These are phyloP conservation scores for Westerdykella ornata DNA, from an alignment of 2,329 filamentous ascomycete species.

Conservation along the genomic window DNA sequence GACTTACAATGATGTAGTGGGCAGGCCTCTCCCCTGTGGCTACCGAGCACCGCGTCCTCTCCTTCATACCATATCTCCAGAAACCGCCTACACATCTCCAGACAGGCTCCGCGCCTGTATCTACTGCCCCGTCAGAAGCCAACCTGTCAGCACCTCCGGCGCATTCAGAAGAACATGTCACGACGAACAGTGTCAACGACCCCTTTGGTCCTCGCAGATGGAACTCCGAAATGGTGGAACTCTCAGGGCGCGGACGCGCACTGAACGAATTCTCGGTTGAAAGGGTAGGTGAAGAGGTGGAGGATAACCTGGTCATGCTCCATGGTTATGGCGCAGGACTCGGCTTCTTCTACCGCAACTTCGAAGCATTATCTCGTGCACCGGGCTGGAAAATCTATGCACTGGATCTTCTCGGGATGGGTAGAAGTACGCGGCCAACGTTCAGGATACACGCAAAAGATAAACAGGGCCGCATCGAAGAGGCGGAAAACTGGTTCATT, in stretches of 20 bases:
- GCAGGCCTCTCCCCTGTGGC: conserved; percentile 69
- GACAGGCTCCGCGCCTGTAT: conserved; percentile 50
- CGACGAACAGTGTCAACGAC: conserved; percentile 51
- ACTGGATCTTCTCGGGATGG: conserved; percentile 93
- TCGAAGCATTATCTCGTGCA: conserved; percentile 73
- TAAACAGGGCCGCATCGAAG: conserved; percentile 68
- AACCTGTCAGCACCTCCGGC: conserved; percentile 35
- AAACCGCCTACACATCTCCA: conserved; percentile 62
- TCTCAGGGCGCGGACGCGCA: conserved; percentile 78
- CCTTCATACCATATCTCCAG: conserved; percentile 74
- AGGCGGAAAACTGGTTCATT: conserved; percentile 93
- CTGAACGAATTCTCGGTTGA: conserved; percentile 93
- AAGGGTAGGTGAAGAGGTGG: conserved; percentile 66
- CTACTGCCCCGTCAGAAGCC: conserved; percentile 36
- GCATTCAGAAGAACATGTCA: conserved; percentile 39
- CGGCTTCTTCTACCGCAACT: conserved; percentile 98
- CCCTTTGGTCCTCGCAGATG: conserved; percentile 80
- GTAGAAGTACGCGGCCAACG: conserved; percentile 72
- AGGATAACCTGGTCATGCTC: conserved; percentile 88
- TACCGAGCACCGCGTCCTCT: conserved; percentile 83
- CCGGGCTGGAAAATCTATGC: conserved; percentile 85
- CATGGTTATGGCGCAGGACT: conserved; percentile 95
- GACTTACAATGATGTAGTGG: conserved; percentile 56
- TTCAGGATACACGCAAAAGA: conserved; percentile 84
- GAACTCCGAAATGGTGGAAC: conserved; percentile 74